Evolutionary conservation across 257 asterid species (phyloP).

Genomic region (Buddleja alternifolia): DNA sequence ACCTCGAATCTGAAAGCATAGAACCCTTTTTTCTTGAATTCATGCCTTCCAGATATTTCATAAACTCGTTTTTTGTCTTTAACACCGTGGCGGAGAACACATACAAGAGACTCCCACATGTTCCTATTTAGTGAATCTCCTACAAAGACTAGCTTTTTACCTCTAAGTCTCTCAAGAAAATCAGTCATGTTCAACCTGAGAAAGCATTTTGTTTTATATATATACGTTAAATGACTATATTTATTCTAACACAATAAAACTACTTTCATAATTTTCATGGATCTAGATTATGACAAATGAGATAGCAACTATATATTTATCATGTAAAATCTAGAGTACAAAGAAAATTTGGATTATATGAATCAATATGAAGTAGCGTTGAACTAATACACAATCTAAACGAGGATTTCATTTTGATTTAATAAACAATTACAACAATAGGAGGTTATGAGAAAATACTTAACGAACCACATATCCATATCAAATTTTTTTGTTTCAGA

Average conservation of each 20-base stretch:
- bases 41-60: slow-evolving; percentile 88
- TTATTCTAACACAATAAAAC: neutral
- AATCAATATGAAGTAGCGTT: slow-evolving; percentile 1
- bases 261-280: neutral
- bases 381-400: neutral
- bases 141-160: slow-evolving; percentile 73
- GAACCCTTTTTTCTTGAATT: slow-evolving; percentile 86
- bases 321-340: neutral
- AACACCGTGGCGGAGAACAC: slow-evolving; percentile 78
- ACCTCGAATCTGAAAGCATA: slow-evolving; percentile 94
- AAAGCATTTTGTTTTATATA: slow-evolving; percentile 24
- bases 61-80: slow-evolving; percentile 66
- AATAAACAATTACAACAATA: neutral
- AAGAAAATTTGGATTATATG: neutral
- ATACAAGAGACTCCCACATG: slow-evolving; percentile 98
- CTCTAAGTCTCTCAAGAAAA: slow-evolving; percentile 85
- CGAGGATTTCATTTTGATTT: neutral
- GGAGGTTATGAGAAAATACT: neutral
- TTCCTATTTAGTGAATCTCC: slow-evolving; percentile 94
- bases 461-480: neutral
- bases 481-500: neutral
- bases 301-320: neutral
- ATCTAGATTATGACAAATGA: slow-evolving; percentile 10
- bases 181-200: slow-evolving; percentile 78
- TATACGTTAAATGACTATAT: slow-evolving; percentile 1